Evolutionary conservation across 305 asterid species (phyloP).

Genomic region (Salvia sclarea): DNA sequence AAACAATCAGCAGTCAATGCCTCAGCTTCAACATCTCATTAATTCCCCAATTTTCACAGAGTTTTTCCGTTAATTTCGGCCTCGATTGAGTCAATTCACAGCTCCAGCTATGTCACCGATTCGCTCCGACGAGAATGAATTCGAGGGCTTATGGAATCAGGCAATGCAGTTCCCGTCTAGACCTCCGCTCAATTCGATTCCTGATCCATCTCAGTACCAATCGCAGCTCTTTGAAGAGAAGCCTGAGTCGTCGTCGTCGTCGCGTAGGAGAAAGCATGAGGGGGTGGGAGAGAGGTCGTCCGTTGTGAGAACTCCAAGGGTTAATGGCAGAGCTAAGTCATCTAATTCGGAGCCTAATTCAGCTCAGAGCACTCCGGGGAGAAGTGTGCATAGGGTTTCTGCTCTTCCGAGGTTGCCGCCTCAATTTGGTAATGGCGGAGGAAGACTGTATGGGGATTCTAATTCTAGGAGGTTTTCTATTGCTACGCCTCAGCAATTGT

Average conservation of each 20-base stretch:
- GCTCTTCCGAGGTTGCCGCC: slow-evolving; percentile 41
- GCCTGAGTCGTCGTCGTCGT: slow-evolving; percentile 30
- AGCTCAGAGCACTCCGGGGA: slow-evolving; percentile 57
- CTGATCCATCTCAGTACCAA: slow-evolving; percentile 65
- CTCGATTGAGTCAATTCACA: too few relatives aligned
- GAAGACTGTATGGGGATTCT: slow-evolving; percentile 43
- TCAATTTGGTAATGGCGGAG: slow-evolving; percentile 37
- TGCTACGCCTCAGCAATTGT: slow-evolving; percentile 33
- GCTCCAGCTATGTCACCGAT: slow-evolving; percentile 16
- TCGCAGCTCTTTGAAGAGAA: slow-evolving; percentile 26
- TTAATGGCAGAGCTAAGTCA: slow-evolving; percentile 38
- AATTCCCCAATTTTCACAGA: not conserved
- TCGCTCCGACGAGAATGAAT: slow-evolving; percentile 45
- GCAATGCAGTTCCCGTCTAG: slow-evolving; percentile 42
- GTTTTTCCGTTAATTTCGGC: too few relatives aligned
- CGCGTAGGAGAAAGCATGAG: slow-evolving; percentile 34
- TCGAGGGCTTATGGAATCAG: slow-evolving; percentile 33
- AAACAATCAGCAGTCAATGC: slow-evolving; percentile 22
- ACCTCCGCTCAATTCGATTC: slow-evolving; percentile 69
- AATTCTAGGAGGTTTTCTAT: slow-evolving; percentile 42
- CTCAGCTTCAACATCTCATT: not conserved
- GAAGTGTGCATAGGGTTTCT: slow-evolving; percentile 43
- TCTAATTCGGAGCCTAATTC: slow-evolving; percentile 51
- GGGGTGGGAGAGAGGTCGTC: slow-evolving; percentile 31
- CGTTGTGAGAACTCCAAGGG: slow-evolving; percentile 39